phyloP scores from a whole-genome alignment of 2,329 filamentous ascomycete genomes.

The Aaosphaeria pasadenensis region DNA sequence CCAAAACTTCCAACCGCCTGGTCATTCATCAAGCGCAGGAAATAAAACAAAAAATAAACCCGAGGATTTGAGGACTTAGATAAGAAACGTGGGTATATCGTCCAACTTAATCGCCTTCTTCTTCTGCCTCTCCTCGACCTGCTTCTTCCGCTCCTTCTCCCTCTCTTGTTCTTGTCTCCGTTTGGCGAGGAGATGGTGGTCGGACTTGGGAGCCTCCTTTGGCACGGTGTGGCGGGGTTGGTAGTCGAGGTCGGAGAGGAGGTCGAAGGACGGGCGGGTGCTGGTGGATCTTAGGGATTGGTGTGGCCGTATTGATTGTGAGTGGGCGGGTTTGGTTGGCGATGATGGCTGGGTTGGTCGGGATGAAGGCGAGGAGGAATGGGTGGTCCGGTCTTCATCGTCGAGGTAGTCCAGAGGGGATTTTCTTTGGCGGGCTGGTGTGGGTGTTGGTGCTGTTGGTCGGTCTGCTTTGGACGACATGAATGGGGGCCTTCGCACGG shows the following conservation, averaged over 20 bases:
- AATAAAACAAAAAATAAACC: no score
- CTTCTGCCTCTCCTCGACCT: constrained; percentile 8
- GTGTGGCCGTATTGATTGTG: not conserved
- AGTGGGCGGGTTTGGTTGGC: not conserved
- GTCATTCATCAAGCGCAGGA: no score
- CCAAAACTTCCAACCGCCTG: no score
- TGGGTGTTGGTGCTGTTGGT: not conserved
- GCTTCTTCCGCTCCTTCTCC: constrained; percentile 19
- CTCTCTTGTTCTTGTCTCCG: constrained; percentile 24
- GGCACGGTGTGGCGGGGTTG: not conserved
- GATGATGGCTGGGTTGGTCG: not conserved
- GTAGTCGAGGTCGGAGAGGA: not conserved
- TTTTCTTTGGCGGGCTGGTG: constrained; percentile 1
- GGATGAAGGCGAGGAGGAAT: not conserved
- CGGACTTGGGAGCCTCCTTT: not conserved
- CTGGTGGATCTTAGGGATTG: not conserved
- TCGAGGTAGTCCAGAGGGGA: not conserved
- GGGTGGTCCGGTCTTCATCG: not conserved
- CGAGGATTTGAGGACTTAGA: constrained; percentile 19
- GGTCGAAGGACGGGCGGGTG: not conserved
- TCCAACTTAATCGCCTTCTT: constrained; percentile 24
- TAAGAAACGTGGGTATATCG: constrained; percentile 46
- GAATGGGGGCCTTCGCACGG: no score
- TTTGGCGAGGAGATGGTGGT: constrained; percentile 13
- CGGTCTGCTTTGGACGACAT: not conserved